Evolutionary conservation across 106 monocot genomes (phyloP).

Genomic region (Apostasia shenzhenica): DNA sequence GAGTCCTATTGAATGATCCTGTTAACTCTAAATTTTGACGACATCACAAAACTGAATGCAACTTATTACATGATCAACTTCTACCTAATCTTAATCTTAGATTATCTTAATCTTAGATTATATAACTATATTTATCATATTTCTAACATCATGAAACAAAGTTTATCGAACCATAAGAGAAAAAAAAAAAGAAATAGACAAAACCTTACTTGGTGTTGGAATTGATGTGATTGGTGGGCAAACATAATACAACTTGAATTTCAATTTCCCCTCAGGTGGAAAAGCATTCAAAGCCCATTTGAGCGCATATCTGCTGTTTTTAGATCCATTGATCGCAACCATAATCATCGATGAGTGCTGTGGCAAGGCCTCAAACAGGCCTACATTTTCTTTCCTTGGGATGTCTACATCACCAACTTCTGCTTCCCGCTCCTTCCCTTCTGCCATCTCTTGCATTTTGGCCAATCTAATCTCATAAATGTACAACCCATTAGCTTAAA

Average conservation of each 20-base stretch:
- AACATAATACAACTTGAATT: slow-evolving; percentile 54
- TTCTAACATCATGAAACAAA: too few relatives aligned
- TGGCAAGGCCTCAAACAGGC: not conserved
- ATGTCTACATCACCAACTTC: not conserved
- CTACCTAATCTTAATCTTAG: not conserved
- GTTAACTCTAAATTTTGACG: not conserved
- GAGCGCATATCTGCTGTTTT: slow-evolving; percentile 50
- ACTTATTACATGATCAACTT: not conserved
- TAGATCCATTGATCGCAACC: slow-evolving; percentile 48
- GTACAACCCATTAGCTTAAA: too few relatives aligned
- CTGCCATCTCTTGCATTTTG: not conserved
- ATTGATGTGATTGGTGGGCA: slow-evolving; percentile 34
- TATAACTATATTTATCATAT: not conserved
- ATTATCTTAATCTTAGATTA: not conserved
- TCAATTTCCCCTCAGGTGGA: slow-evolving; percentile 38
- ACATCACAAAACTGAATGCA: not conserved
- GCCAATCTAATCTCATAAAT: too few relatives aligned
- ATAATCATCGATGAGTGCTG: not conserved
- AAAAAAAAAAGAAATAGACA: not conserved
- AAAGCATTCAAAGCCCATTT: slow-evolving; percentile 85
- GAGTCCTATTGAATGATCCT: not conserved
- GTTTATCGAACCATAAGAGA: not conserved
- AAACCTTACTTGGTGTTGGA: slow-evolving; percentile 63
- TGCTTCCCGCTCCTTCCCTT: not conserved
- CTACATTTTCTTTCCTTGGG: slow-evolving; percentile 15